These are phyloP conservation scores for Leccinum broughii DNA, from an alignment of 768 basidiomycete genomes.

Conservation along the genomic window DNA sequence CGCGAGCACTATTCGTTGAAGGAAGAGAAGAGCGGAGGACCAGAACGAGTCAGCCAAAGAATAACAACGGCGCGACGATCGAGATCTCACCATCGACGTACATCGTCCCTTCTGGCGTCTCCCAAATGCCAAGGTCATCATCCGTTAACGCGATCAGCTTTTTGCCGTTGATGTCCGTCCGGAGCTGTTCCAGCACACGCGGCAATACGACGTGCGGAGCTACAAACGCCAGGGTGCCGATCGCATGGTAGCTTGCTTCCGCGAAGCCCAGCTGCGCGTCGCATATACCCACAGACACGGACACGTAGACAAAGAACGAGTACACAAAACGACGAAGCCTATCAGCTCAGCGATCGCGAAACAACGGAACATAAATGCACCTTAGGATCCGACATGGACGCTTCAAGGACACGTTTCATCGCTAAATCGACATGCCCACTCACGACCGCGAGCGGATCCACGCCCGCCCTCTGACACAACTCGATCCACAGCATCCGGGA, in stretches of 20 bases:
- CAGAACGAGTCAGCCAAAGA: not conserved
- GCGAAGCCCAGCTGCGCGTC: slow-evolving; percentile 44
- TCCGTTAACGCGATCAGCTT: slow-evolving; percentile 65
- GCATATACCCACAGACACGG: not conserved
- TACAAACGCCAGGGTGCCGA: slow-evolving; percentile 79
- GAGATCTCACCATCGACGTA: slow-evolving; percentile 68
- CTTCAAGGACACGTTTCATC: slow-evolving; percentile 42
- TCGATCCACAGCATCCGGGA: slow-evolving; percentile 64
- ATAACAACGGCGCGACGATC: not conserved
- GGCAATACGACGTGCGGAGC: slow-evolving; percentile 69
- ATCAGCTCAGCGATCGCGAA: not conserved
- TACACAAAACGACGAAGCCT: not conserved
- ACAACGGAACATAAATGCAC: slow-evolving; percentile 30
- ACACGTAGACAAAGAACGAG: not conserved
- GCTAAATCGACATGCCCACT: slow-evolving; percentile 49
- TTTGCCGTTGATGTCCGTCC: slow-evolving; percentile 59
- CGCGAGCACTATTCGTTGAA: slow-evolving; percentile 52
- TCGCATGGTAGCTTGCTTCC: slow-evolving; percentile 72
- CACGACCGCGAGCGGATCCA: slow-evolving; percentile 68
- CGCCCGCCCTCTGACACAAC: slow-evolving; percentile 65
- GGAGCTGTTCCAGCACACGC: slow-evolving; percentile 65
- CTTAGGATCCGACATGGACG: slow-evolving; percentile 47
- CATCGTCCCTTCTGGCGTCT: slow-evolving; percentile 76
- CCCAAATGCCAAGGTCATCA: slow-evolving; percentile 81
- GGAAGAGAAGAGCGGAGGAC: too few species aligned